A percentile compares a stretch with the other conserved stretches of the same genome.
Conservation (phyloP, 163 green algal genomes). For the Chloroidium sp. region DNA sequence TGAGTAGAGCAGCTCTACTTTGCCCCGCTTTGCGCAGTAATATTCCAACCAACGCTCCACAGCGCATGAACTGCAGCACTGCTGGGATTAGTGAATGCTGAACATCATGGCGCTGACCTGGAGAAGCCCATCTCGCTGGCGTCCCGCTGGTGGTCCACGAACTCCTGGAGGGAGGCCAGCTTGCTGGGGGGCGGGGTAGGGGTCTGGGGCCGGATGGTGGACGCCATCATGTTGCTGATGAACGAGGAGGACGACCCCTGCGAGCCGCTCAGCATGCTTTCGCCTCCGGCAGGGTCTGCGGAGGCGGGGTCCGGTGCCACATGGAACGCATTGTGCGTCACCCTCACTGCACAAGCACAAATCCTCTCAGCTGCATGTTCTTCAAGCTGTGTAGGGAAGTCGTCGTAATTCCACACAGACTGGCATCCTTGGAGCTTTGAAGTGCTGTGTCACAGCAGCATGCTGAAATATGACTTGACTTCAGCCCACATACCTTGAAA, state of each 20-base stretch:
- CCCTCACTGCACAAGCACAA: background rate
- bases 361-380: too few species aligned
- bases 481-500: too few species aligned
- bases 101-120: conserved; percentile 7
- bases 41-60: too few species aligned
- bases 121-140: conserved; percentile 80
- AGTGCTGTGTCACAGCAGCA: too few species aligned
- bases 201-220: background rate
- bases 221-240: background rate
- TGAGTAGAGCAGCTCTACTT: too few species aligned
- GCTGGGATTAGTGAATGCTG: background rate
- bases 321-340: background rate
- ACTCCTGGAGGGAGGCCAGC: conserved; percentile 78
- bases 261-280: background rate
- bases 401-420: too few species aligned
- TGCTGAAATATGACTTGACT: too few species aligned
- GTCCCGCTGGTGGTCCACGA: conserved; percentile 62
- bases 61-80: too few species aligned
- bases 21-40: too few species aligned
- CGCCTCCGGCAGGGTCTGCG: too few species aligned
- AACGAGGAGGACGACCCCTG: background rate
- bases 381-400: too few species aligned
- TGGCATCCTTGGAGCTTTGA: too few species aligned
- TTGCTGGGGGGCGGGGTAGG: conserved; percentile 47
- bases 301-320: background rate